A percentile compares a stretch with the other conserved stretches of the same genome.
phyloP scores from a whole-genome alignment of 2,329 filamentous ascomycete genomes.

The Ophiostoma triangulosporum region DNA sequence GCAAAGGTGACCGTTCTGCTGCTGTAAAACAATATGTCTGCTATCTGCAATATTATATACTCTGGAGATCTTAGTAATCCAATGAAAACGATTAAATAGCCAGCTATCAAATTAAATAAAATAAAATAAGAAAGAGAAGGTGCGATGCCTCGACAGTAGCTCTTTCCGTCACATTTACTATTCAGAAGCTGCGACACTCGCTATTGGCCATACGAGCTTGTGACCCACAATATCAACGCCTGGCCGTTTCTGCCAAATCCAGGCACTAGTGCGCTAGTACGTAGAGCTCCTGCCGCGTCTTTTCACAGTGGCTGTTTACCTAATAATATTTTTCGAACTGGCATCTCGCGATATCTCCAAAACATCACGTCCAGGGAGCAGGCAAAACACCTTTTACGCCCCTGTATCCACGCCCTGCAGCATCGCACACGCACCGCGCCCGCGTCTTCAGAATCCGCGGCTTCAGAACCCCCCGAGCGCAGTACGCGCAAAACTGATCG shows the following conservation, averaged over 20 bases:
- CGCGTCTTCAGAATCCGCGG: background rate
- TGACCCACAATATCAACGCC: slow-evolving; percentile 9
- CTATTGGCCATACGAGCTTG: background rate
- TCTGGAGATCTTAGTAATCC: no score
- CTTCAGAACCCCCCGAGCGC: background rate
- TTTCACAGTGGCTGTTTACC: slow-evolving; percentile 5
- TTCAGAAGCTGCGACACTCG: background rate
- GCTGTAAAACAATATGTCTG: background rate
- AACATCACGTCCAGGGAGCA: slow-evolving; percentile 1
- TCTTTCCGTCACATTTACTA: background rate
- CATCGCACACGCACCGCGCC: background rate
- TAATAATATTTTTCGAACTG: slow-evolving; percentile 7
- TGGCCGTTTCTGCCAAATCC: background rate
- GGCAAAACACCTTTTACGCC: background rate
- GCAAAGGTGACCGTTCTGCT: slow-evolving; percentile 8
- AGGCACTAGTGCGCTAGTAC: slow-evolving; percentile 6
- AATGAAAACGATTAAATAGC: background rate
- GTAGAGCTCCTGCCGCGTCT: slow-evolving; percentile 13
- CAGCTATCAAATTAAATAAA: background rate
- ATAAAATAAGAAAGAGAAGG: background rate
- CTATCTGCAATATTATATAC: background rate
- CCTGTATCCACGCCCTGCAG: background rate
- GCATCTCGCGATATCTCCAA: slow-evolving; percentile 5
- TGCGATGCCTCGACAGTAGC: background rate
- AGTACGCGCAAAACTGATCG: background rate